A percentile compares a stretch with the other conserved stretches of the same genome.
Conservation (phyloP, 1,284 basidiomycete genomes). For the Athelia psychrophila region DNA sequence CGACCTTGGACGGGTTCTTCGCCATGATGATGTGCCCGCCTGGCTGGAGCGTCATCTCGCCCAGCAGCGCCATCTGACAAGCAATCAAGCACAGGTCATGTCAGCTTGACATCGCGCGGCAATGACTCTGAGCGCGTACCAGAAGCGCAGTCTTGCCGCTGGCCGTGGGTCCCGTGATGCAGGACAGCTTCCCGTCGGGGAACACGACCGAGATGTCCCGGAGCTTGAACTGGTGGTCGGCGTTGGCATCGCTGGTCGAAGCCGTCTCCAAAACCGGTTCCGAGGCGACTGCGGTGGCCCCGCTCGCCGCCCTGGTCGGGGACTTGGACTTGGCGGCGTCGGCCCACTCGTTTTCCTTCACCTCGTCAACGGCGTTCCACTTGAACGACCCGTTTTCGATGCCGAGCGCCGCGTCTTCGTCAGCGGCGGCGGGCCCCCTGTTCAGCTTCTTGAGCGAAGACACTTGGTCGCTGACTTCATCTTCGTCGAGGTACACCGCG, state of each 20-base stretch:
- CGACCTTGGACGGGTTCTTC: constrained; percentile 57
- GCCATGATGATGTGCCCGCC: constrained; percentile 56
- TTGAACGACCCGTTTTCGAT: constrained; percentile 56
- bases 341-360: constrained; percentile 16
- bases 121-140: constrained; percentile 27
- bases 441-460: constrained; percentile 39
- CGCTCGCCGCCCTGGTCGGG: no score
- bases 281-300: not conserved
- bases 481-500: constrained; percentile 79
- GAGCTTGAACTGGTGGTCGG: constrained; percentile 52
- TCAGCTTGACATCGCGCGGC: not conserved
- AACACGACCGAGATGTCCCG: constrained; percentile 54
- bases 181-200: constrained; percentile 53
- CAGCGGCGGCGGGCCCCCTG: constrained; percentile 46
- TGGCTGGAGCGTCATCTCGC: constrained; percentile 53
- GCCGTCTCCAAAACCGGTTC: constrained; percentile 5
- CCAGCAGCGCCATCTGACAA: constrained; percentile 59
- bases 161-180: constrained; percentile 63
- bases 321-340: no score
- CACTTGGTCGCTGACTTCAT: constrained; percentile 54
- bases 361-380: constrained; percentile 49
- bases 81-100: no score
- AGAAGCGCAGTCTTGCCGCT: constrained; percentile 73
- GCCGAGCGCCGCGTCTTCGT: constrained; percentile 35
- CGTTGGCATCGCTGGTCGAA: no score